Evolutionary conservation across 1,139 yeast species (phyloP).

Genomic region (Zygosaccharomyces sapae): DNA sequence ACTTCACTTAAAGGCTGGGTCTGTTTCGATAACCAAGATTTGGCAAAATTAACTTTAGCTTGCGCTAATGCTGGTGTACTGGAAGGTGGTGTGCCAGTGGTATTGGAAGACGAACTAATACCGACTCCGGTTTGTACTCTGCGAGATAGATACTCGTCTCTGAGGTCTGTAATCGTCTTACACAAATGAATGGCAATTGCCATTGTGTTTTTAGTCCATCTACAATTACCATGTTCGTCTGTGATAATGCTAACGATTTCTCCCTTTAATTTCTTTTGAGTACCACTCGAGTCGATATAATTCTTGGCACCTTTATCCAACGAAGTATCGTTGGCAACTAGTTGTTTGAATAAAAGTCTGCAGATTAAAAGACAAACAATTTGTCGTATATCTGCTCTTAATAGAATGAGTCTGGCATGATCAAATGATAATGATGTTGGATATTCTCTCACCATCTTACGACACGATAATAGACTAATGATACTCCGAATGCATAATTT

Average conservation of each 20-base stretch:
- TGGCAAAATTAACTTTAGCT: constrained; percentile 54
- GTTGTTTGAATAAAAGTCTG: constrained; percentile 65
- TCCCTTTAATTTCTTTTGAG: constrained; percentile 40
- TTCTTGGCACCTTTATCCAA: constrained; percentile 29
- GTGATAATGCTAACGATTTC: constrained; percentile 77
- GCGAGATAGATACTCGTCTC: constrained; percentile 18
- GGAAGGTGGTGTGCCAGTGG: constrained; percentile 10
- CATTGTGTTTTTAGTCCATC: constrained; percentile 83
- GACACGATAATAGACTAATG: constrained; percentile 64
- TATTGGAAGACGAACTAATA: not conserved
- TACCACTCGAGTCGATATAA: constrained; percentile 28
- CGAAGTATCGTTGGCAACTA: constrained; percentile 45
- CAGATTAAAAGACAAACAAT: constrained; percentile 77
- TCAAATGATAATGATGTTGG: constrained; percentile 87
- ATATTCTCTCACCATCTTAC: constrained; percentile 76
- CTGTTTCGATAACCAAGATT: constrained; percentile 79
- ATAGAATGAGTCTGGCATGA: constrained; percentile 69
- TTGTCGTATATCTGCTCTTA: constrained; percentile 83
- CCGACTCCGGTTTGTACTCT: constrained; percentile 4
- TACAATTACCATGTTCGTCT: constrained; percentile 79
- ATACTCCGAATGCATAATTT: constrained; percentile 30
- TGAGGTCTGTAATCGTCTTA: constrained; percentile 39
- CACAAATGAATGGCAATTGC: constrained; percentile 70
- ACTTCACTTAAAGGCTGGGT: constrained; percentile 80
- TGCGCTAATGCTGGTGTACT: constrained; percentile 26